Evolutionary conservation across 208 protist species (phyloP), one percentile per base, ranked within the genome.

Genomic region (Acanthamoeba castellanii): DNA sequence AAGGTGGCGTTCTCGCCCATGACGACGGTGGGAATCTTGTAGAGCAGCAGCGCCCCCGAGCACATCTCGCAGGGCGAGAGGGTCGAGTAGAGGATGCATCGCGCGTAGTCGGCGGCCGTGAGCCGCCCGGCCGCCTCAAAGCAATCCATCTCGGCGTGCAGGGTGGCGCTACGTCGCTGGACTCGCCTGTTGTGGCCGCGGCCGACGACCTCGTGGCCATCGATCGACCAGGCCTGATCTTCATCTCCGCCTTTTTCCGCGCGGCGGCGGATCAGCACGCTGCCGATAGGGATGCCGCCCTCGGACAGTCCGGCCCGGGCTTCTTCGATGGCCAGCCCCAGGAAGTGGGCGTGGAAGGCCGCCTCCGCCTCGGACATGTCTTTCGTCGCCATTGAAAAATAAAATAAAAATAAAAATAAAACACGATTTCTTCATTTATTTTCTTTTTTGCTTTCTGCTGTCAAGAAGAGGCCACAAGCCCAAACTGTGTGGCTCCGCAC

Each of bases 51-150:
- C 16, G 94, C 76, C 6, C 94, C 94, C 9, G 42, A 72, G 32
- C 94, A 95, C 94, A 95, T 95, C 6, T 72, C 70, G 52, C 94
- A 95, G 2, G 94, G 94, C 25, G 90, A 95, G 57, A 95, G 94
- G n/a, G 94, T 94, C 37, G 94, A 85, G 88, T 95, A 95, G 4
- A 94, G 37, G 52, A 52, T 74, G 61, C 61, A 55, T 5, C 59
- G n/a, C 9, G 32, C 8, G 68, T 95, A 94, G 34, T 94, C 50
- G 34, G 14, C 30, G 5, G 90, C 90, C 37, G 90, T 55, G 1
- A 94, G 90, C n/a, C 90, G 13, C n/a, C 90, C 90, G 5, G 90
- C 90, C 7, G 45, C 42, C 37, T 94, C 90, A 3, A 84, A 50
- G 57, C 90, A 94, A 47, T 78, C 32, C 42, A 94, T 90, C 70